Evolutionary conservation across 208 protist species (phyloP), one percentile per base, ranked within the genome.

Genomic region (Acanthamoeba royreba): DNA sequence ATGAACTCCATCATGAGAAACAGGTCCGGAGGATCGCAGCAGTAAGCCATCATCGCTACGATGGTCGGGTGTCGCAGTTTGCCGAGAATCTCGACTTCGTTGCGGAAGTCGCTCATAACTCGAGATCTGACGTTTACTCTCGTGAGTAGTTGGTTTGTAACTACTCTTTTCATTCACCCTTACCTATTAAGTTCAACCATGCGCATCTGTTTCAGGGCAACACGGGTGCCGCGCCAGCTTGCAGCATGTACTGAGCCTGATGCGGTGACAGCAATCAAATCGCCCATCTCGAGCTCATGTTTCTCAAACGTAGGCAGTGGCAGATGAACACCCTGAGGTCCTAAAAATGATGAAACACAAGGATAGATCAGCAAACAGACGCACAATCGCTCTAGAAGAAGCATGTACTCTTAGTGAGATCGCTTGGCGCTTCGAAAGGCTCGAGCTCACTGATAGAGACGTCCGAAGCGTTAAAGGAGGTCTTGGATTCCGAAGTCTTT

Each of bases 21-120:
- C 4, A 81, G 69, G 8, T 81, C 69, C 0, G 69, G 69, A 33
- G 69, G 22, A 42, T 81, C 69, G 69, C 69, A 81, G 58, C 88
- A 96, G 42, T 47, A 91, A 31, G 92, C 95, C 53, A 96, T 95
- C 47, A 95, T 95, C 9, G 95, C 47, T 9, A 95, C 92, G 47
- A 96, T 63, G 8, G 95, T 96, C 38, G 95, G 95, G 45, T 96
- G 95, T 13, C 79, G 45, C 0, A 96, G 47, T 53, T 96, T 85
- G 28, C 55, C 77, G 40, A 96, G 46, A 53, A 96, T 96, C 47
- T 92, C 95, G 2, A 96, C 94, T 55, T 96, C 95, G n/a, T 96
- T 95, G 7, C 95, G 89, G 63, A 95, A 94, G 35, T 96, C 93
- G 53, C 52, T 66, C 81, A 96, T 79, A 17, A 81, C 69, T 33